Conservation (phyloP, 2,329 filamentous ascomycete species). For the Alternaria ethzedia region DNA sequence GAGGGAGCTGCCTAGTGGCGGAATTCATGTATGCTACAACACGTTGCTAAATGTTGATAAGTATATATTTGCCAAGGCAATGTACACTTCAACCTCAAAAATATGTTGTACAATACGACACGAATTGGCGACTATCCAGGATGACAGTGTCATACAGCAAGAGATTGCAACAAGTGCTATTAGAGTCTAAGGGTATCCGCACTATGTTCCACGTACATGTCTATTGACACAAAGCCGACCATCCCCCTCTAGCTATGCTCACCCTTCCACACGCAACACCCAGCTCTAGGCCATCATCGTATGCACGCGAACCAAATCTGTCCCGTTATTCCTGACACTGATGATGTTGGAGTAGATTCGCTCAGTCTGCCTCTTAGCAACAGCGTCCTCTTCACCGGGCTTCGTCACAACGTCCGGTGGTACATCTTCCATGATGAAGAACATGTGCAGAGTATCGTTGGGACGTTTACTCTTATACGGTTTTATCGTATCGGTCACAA, state of each 20-base stretch:
- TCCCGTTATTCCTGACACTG: background rate
- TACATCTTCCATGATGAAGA: conserved; percentile 23
- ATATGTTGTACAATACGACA: background rate
- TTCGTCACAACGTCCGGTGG: background rate
- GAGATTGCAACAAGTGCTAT: background rate
- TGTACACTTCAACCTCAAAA: background rate
- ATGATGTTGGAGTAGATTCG: background rate
- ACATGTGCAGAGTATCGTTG: conserved; percentile 7
- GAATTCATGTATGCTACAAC: background rate
- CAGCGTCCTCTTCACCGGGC: background rate
- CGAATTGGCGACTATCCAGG: background rate
- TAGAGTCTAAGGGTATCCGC: background rate
- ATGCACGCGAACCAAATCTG: background rate
- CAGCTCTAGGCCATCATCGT: background rate
- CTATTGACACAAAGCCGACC: background rate
- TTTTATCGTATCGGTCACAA: conserved; percentile 5
- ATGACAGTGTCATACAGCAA: background rate
- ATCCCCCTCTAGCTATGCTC: background rate
- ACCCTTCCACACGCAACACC: background rate
- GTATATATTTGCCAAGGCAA: background rate
- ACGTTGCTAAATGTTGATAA: background rate
- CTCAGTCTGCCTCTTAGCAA: background rate
- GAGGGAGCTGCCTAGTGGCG: conserved; percentile 36
- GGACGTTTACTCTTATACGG: too few relatives aligned
- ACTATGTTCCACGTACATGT: background rate